Conservation (phyloP, 495 filamentous ascomycete genomes). For the Thozetella sp. region DNA sequence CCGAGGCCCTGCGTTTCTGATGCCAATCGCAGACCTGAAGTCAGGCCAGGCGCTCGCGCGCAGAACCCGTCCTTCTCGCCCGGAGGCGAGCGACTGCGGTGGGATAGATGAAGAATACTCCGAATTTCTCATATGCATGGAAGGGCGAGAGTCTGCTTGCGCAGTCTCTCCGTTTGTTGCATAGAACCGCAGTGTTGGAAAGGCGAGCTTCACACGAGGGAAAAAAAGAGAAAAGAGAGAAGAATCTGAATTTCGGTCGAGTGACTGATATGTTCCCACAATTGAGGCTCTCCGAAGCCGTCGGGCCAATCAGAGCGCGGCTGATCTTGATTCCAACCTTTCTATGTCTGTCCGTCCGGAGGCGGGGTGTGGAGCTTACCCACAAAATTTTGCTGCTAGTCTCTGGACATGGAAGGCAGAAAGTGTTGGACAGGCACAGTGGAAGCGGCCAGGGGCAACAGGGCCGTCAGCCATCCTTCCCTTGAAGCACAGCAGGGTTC, state of each 20-base stretch:
- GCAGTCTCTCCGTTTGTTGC: slow-evolving; percentile 80
- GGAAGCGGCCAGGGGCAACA: too few species aligned
- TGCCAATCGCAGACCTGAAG: slow-evolving; percentile 92
- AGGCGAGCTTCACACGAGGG: slow-evolving; percentile 77
- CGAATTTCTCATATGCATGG: slow-evolving; percentile 99
- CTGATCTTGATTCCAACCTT: too few species aligned
- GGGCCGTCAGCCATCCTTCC: too few species aligned
- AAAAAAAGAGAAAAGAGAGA: slow-evolving; percentile 36
- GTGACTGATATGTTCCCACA: slow-evolving; percentile 14
- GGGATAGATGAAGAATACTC: slow-evolving; percentile 86
- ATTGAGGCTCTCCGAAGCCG: not conserved
- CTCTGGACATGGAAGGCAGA: too few species aligned
- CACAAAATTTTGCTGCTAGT: not conserved
- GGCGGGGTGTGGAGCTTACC: too few species aligned
- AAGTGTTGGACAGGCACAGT: too few species aligned
- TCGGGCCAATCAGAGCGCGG: not conserved
- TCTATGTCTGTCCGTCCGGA: too few species aligned
- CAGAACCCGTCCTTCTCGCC: slow-evolving; percentile 56
- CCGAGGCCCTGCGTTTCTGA: slow-evolving; percentile 90
- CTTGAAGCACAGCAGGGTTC: too few species aligned
- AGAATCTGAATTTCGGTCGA: slow-evolving; percentile 16
- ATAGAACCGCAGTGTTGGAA: slow-evolving; percentile 99
- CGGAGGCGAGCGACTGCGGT: slow-evolving; percentile 31
- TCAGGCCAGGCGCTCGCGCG: slow-evolving; percentile 95
- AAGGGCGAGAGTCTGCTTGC: slow-evolving; percentile 34